Base-by-base conservation (phyloP, 78 protist species). In the Planoprotostelium fungivorum region DNA sequence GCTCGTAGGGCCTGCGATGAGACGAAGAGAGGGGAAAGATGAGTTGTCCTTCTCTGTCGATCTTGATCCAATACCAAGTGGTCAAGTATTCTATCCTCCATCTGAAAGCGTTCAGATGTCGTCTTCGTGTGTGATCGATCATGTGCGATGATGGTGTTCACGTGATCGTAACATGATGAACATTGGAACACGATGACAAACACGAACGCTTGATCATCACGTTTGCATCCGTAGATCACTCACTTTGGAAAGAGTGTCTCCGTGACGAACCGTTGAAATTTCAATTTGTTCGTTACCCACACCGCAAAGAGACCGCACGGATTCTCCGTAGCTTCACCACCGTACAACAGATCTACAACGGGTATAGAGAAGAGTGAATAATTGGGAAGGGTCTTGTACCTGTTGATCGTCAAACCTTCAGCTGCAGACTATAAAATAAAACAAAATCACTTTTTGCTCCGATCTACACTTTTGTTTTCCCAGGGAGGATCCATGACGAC, bases 401-500 rank as follows among this genome's bases (percentile, higher is more conserved):
- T 73, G 29, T 29, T 29, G 29, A 73, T 29, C 29, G 84, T 73
- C 35, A 29, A 73, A 73, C 29, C 84, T 29, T 29, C 84, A 73
- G 84, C n/a, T n/a, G n/a, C n/a, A 73, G 84, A 29, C 35, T 73
- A 29, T 73, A 73, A 73, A 73, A 73, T 29, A 73, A 73, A 73
- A 73, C 29, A 73, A 73, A 73, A 73, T 73, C 29, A 73, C 84
- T 85, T 85, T 16, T 85, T 85, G 5, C 87, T 16, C 87, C 87
- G 5, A 5, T 35, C 87, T 37, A 36, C 87, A 36, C 87, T 85
- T 16, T 85, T 85, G 37, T 85, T 85, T 36, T 85, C 87, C 87
- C 87, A 85, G 37, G 87, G 87, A 85, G 87, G 87, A 16, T 85
- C 87, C 16, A 85, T 85, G 29, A 85, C 87, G 5, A 85, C 87